Conservation (phyloP, 495 filamentous ascomycete genomes). For the Bryoglossum gracile region DNA sequence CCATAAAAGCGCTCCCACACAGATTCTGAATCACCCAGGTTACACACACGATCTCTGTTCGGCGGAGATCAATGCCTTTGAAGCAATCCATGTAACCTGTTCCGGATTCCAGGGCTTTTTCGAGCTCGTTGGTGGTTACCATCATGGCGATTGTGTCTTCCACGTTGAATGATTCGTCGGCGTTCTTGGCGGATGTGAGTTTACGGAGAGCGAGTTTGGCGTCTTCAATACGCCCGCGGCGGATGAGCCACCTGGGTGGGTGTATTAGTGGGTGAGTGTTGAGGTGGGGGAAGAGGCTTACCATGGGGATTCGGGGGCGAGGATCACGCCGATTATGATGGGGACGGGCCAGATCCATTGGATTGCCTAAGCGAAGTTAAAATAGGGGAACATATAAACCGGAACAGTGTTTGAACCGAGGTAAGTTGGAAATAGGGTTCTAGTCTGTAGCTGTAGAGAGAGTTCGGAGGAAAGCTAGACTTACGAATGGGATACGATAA, state of each 20-base stretch:
- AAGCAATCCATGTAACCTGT: conserved; percentile 50
- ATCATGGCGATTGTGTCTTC: conserved; percentile 47
- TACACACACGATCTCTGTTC: conserved; percentile 48
- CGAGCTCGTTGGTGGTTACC: conserved; percentile 57
- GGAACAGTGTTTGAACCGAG: background rate
- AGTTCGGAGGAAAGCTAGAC: conserved; percentile 42
- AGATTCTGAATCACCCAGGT: conserved; percentile 45
- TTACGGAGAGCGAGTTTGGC: conserved; percentile 61
- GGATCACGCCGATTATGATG: conserved; percentile 58
- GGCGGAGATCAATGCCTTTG: conserved; percentile 44
- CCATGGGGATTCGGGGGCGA: conserved; percentile 71
- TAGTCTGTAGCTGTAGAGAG: no score
- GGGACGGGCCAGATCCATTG: conserved; percentile 85
- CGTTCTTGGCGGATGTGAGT: conserved; percentile 45
- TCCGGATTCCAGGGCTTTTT: conserved; percentile 49
- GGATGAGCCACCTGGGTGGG: conserved; percentile 57
- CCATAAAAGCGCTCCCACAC: conserved; percentile 45
- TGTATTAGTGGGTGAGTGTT: conserved; percentile 31
- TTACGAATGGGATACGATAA: conserved; percentile 56
- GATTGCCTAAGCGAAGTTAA: conserved; percentile 29
- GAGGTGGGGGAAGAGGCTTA: conserved; percentile 38
- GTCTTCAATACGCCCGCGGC: conserved; percentile 56
- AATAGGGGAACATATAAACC: background rate
- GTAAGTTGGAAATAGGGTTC: no score
- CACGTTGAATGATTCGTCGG: conserved; percentile 50